These are phyloP conservation scores for Saccharomycopsis babjevae DNA, from an alignment of 805 yeast genomes.

Conservation along the genomic window DNA sequence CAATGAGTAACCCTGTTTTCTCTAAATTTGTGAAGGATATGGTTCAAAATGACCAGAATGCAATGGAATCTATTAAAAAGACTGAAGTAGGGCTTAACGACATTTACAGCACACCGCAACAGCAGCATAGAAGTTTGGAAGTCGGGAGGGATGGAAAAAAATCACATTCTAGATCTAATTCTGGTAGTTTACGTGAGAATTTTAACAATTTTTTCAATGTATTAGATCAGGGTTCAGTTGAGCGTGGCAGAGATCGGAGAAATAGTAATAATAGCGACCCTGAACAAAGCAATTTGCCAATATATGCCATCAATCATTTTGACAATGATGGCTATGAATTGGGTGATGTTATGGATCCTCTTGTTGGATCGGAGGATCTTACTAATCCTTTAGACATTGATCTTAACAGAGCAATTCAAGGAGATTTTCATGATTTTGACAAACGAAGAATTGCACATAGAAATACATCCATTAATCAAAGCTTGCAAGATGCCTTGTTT, in stretches of 20 bases:
- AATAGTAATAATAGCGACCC: background rate
- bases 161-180: background rate
- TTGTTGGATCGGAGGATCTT: slow-evolving; percentile 30
- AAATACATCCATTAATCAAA: background rate
- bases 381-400: background rate
- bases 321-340: background rate
- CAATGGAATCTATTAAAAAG: background rate
- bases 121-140: background rate
- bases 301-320: background rate
- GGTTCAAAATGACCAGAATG: background rate
- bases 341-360: slow-evolving; percentile 28
- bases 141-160: background rate
- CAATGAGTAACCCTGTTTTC: background rate
- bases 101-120: background rate
- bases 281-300: background rate
- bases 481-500: background rate
- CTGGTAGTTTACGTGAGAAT: background rate
- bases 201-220: background rate
- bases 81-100: background rate
- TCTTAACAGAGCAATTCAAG: background rate
- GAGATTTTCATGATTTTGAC: background rate
- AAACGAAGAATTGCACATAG: background rate
- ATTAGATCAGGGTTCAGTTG: background rate
- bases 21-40: background rate
- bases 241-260: background rate